Evolutionary conservation across 2,329 filamentous ascomycete genomes (phyloP).

Genomic region (Ramularia endophylla): DNA sequence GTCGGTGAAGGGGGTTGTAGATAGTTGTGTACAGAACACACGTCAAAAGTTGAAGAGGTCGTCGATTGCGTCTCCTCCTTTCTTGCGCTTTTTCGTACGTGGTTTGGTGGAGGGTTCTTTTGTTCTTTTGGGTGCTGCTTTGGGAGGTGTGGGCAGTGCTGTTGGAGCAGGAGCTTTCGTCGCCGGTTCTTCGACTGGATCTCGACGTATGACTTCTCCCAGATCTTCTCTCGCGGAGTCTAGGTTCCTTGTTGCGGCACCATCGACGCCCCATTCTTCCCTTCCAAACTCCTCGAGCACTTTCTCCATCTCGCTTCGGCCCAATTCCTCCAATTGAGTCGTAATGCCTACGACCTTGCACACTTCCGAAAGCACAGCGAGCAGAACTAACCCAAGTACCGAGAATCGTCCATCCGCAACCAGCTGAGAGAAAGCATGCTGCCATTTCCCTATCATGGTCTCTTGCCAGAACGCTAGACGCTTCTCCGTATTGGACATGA

Average conservation of each 20-base stretch:
- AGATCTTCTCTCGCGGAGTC: constrained; percentile 26
- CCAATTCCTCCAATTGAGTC: constrained; percentile 37
- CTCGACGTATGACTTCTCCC: constrained; percentile 32
- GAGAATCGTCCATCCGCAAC: constrained; percentile 42
- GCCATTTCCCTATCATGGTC: constrained; percentile 28
- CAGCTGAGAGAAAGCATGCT: constrained; percentile 39
- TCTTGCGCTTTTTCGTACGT: constrained; percentile 53
- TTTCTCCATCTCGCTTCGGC: constrained; percentile 36
- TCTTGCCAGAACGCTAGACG: constrained; percentile 37
- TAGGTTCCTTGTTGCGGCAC: constrained; percentile 8
- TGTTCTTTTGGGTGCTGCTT: constrained; percentile 16
- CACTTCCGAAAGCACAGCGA: constrained; percentile 37
- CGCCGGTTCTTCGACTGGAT: not conserved
- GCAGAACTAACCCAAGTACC: constrained; percentile 40
- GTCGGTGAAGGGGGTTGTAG: too few species aligned
- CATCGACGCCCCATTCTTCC: constrained; percentile 31
- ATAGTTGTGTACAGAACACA: too few species aligned
- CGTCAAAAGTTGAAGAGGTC: constrained; percentile 54
- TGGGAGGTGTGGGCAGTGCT: constrained; percentile 3
- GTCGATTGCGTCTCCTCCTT: constrained; percentile 62
- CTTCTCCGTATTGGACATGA: constrained; percentile 21
- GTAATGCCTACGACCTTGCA: constrained; percentile 38
- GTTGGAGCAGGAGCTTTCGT: constrained; percentile 7
- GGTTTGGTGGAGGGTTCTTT: constrained; percentile 25
- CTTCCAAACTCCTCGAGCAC: constrained; percentile 41